phyloP scores from a whole-genome alignment of 1,284 basidiomycete genomes.

The Apiotrichum brassicae region DNA sequence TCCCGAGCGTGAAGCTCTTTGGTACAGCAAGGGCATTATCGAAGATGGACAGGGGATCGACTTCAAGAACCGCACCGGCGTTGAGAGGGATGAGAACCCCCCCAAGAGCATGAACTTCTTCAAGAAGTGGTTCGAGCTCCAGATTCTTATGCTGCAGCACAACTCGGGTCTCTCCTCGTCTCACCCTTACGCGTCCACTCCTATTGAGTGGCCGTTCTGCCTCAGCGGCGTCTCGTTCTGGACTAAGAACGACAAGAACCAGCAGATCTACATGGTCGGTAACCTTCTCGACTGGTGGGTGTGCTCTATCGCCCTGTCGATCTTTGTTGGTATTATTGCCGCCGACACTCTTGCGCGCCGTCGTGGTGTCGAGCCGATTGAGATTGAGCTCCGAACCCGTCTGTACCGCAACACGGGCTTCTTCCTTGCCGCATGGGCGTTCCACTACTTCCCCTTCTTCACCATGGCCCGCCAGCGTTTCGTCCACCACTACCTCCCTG shows the following conservation, averaged over 20 bases:
- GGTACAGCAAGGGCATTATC: slow-evolving; percentile 82
- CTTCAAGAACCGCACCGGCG: slow-evolving; percentile 53
- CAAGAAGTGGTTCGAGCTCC: slow-evolving; percentile 88
- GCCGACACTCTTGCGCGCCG: slow-evolving; percentile 84
- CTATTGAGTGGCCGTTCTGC: slow-evolving; percentile 97
- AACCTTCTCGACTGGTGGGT: slow-evolving; percentile 95
- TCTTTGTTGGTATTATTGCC: slow-evolving; percentile 81
- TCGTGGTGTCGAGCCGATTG: slow-evolving; percentile 76
- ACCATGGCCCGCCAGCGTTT: slow-evolving; percentile 95
- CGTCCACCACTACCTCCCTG: slow-evolving; percentile 96
- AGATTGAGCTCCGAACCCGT: slow-evolving; percentile 77
- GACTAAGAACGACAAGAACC: slow-evolving; percentile 75
- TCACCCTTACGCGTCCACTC: slow-evolving; percentile 90
- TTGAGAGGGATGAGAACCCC: slow-evolving; percentile 56
- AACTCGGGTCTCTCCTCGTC: slow-evolving; percentile 91
- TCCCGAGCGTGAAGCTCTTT: slow-evolving; percentile 71
- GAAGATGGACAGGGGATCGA: slow-evolving; percentile 61
- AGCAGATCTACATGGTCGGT: slow-evolving; percentile 95
- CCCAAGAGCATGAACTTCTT: slow-evolving; percentile 84
- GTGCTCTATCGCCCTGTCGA: slow-evolving; percentile 72
- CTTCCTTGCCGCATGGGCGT: slow-evolving; percentile 89
- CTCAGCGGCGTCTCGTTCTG: slow-evolving; percentile 96
- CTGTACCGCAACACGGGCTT: slow-evolving; percentile 93
- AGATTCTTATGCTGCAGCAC: slow-evolving; percentile 93
- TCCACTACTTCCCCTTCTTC: slow-evolving; percentile 97